Base-by-base conservation (phyloP, 2,329 filamentous ascomycete species). In the Paecilomyces fulvus region DNA sequence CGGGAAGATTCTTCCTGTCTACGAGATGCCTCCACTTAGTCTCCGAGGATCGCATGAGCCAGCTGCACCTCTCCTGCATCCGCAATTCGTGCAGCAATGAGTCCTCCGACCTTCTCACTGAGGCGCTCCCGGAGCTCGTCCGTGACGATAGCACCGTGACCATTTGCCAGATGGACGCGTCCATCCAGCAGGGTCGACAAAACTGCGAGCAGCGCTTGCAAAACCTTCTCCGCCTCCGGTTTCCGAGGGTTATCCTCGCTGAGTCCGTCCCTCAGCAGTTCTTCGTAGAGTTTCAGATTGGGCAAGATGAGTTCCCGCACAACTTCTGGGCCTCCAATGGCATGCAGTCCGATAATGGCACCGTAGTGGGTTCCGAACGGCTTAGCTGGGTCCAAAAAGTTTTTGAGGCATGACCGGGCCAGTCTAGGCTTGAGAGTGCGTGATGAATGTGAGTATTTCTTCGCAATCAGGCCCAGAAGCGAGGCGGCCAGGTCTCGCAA, bases 331-430 rank as follows among this genome's bases (percentile, higher is more conserved):
- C 86, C 91, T 25, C 91, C 90, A 23, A 95, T 86, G 1, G 87
- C 84, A 1, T 87, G 80, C 2, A 99, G 78, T 1, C 92, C 92
- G 30, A 86, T 82, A 21, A 99, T 81, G 6, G 92, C 90, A 49
- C 94, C 94, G 69, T 94, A 99, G 66, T 96, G 89, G 1, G 92
- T 87, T 1, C 89, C 85, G 0, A 91, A 83, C 0, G 91, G 86
- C 67, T 92, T 90, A 49, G 86, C 84, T 0, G 90, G 89, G 66
- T 96, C 92, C 30, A 99, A 82, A 72, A 96, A 92, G 65, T 88
- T 86, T 75, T 96, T 96, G 31, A 97, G 82, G 67, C 91, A 96
- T 0, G 92, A 94, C n/a, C 94, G 83, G 3, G 91, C 92, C 30
- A 99, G 86, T 61, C 95, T 89, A 1, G 92, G 87, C 56, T 91